Percentiles rank a stretch among this genome's conserved stretches.
Conservation (phyloP, 805 yeast genomes). For the Geotrichum ghanense region DNA sequence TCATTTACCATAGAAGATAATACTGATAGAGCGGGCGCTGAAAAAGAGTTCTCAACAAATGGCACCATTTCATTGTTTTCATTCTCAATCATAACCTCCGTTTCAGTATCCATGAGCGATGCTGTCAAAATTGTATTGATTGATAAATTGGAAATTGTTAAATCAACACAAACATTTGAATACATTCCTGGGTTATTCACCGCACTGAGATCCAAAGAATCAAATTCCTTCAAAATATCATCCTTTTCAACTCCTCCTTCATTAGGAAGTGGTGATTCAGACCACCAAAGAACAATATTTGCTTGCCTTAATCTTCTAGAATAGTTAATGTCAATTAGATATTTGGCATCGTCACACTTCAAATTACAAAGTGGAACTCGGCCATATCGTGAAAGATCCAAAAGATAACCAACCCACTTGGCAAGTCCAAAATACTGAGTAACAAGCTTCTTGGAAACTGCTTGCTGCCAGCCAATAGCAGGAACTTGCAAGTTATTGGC, state of each 20-base stretch:
- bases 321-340: constrained; percentile 73
- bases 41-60: constrained; percentile 75
- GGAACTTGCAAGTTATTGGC: constrained; percentile 36
- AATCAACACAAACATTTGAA: constrained; percentile 64
- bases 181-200: constrained; percentile 73
- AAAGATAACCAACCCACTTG: constrained; percentile 57
- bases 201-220: constrained; percentile 56
- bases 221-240: constrained; percentile 34
- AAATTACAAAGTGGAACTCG: constrained; percentile 82
- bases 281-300: constrained; percentile 88
- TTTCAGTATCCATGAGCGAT: constrained; percentile 66
- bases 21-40: constrained; percentile 58
- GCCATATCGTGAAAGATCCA: constrained; percentile 56
- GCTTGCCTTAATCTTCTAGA: constrained; percentile 62
- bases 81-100: constrained; percentile 38
- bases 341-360: constrained; percentile 64
- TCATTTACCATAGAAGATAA: constrained; percentile 65
- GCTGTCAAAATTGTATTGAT: constrained; percentile 83
- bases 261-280: constrained; percentile 66
- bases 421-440: constrained; percentile 67
- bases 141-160: constrained; percentile 66
- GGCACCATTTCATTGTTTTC: constrained; percentile 23
- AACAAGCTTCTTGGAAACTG: constrained; percentile 50
- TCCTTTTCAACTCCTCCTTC: constrained; percentile 75
- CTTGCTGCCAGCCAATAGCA: constrained; percentile 72